These are phyloP conservation scores for Floccularia luteovirens DNA, from an alignment of 768 basidiomycete species.

Conservation along the genomic window DNA sequence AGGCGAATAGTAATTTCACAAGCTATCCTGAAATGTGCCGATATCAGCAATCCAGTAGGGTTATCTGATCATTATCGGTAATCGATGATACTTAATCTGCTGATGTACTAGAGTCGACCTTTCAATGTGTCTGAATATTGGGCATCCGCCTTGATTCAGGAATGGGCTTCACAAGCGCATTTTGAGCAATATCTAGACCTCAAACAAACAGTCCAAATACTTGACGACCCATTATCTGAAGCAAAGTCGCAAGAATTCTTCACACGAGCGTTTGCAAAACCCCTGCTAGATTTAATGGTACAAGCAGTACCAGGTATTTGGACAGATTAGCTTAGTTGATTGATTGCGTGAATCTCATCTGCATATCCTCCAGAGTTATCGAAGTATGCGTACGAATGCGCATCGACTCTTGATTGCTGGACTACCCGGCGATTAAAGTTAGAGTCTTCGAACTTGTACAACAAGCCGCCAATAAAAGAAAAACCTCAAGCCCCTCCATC, in stretches of 20 bases:
- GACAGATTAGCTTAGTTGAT: neutral
- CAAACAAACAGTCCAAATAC: conserved; percentile 47
- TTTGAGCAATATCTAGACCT: conserved; percentile 77
- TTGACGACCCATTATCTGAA: conserved; percentile 45
- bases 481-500: conserved; percentile 7
- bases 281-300: conserved; percentile 72
- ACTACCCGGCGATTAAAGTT: too few relatives aligned
- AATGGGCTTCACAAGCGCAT: conserved; percentile 88
- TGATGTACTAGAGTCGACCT: conserved; percentile 67
- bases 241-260: conserved; percentile 87
- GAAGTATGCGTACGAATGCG: conserved; percentile 59
- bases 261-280: conserved; percentile 73
- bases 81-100: conserved; percentile 4
- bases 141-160: conserved; percentile 81
- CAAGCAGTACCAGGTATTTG: conserved; percentile 66
- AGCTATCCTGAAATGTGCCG: conserved; percentile 92
- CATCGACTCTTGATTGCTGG: conserved; percentile 70
- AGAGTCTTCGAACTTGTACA: conserved; percentile 54
- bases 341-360: neutral
- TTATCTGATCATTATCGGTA: conserved; percentile 10
- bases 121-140: conserved; percentile 89
- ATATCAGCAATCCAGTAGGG: conserved; percentile 97
- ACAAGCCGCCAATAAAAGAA: conserved; percentile 29
- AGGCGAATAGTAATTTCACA: conserved; percentile 77
- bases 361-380: conserved; percentile 45